Evolutionary conservation across 2,329 filamentous ascomycete species (phyloP), one percentile per base, ranked within the genome.

Genomic region (Diaporthe velutina): DNA sequence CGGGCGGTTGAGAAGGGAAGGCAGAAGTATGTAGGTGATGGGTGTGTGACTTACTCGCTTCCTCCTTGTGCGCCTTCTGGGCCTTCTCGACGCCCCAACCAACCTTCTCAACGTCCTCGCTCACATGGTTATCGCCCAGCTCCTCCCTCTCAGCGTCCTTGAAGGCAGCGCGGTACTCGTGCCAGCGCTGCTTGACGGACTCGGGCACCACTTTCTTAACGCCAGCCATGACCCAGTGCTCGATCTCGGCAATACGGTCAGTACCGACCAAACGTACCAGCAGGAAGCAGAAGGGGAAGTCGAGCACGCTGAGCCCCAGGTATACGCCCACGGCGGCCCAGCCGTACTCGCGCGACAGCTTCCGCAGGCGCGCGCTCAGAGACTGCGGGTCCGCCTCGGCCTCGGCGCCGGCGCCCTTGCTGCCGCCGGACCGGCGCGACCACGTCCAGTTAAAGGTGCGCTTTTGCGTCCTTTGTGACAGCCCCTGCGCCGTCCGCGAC

Each of bases 281-380:
- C 72, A 98, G 85, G 85, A 98, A 99, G 85, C 96, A 98, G 82
- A 98, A 94, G 0, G 97, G 97, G 78, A 98, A 98, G 84, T 99
- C 97, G 70, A 98, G 85, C 50, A 94, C 93, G 55, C 94, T 96
- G 72, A 99, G 85, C 1, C 88, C 88, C 15, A 98, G 84, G 83
- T 99, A 99, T 19, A 99, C 94, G n/a, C 95, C 96, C 7, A 98
- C 84, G 1, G 96, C 96, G 4, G 94, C 90, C 95, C 96, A 98
- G 54, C 97, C 97, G 83, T 99, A 99, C 83, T 98, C 96, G 77
- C 93, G 92, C 3, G 93, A 95, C 60, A 99, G 90, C 82, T 94
- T 95, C 84, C 93, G 95, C 81, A 98, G 86, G 35, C 93, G 90
- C 77, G 92, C 91, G 2, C 92, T 93, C 55, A 97, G 83, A 10